A percentile compares a stretch with the other conserved stretches of the same genome.
Evolutionary conservation across 345 rosid species (phyloP).

Genomic region (Rubroshorea leprosula): DNA sequence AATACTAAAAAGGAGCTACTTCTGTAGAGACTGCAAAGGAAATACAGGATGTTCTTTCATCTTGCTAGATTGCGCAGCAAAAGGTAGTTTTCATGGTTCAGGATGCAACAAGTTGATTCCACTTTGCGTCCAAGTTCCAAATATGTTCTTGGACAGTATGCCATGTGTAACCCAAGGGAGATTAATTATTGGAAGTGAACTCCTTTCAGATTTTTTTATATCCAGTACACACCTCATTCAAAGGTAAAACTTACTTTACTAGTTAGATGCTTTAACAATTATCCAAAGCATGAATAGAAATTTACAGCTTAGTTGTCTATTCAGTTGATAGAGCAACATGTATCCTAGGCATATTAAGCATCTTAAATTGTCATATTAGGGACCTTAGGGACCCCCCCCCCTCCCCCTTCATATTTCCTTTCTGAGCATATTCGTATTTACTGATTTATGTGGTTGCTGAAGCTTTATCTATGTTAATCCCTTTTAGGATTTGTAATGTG

Average conservation of each 20-base stretch:
- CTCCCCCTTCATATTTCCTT: too few species aligned
- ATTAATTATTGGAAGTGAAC: not conserved
- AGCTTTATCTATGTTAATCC: not conserved
- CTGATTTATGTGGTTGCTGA: not conserved
- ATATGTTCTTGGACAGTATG: not conserved
- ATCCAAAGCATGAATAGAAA: not conserved
- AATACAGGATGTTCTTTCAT: not conserved
- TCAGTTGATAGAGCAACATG: not conserved
- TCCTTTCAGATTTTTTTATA: not conserved
- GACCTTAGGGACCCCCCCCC: too few species aligned
- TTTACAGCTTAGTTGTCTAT: not conserved
- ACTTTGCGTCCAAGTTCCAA: not conserved
- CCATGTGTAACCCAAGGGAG: not conserved
- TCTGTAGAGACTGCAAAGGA: too few species aligned
- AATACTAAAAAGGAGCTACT: not conserved
- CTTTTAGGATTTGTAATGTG: not conserved
- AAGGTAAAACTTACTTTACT: not conserved
- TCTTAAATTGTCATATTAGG: too few species aligned
- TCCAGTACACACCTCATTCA: not conserved
- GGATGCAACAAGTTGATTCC: too few species aligned
- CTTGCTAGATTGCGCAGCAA: too few species aligned
- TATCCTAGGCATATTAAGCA: too few species aligned
- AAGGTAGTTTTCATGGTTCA: too few species aligned
- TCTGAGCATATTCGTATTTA: too few species aligned
- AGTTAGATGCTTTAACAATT: not conserved